These are phyloP conservation scores for Fusarium transvaalense DNA, from an alignment of 2,329 filamentous ascomycete genomes.

Conservation along the genomic window DNA sequence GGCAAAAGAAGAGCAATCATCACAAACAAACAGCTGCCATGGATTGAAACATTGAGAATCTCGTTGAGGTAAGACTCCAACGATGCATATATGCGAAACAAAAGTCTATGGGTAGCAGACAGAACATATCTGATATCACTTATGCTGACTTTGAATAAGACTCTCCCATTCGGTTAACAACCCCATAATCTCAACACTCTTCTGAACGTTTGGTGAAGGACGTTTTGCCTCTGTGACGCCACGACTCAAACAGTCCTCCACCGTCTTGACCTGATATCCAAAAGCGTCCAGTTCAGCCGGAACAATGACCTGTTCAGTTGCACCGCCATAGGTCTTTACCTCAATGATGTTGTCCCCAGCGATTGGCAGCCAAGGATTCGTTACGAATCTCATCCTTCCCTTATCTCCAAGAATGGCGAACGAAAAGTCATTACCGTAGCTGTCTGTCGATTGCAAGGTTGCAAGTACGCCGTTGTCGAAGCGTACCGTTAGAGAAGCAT, in stretches of 20 bases:
- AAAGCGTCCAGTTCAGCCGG: neutral
- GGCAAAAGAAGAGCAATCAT: neutral
- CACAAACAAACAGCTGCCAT: neutral
- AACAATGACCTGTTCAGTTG: neutral
- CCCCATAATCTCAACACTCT: constrained; percentile 23
- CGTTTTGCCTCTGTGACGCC: neutral
- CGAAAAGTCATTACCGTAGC: constrained; percentile 13
- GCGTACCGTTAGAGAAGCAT: constrained; percentile 16
- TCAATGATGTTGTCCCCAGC: constrained; percentile 18
- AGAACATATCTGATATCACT: neutral
- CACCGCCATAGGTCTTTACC: constrained; percentile 5
- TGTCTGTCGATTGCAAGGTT: constrained; percentile 17
- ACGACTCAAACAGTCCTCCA: constrained; percentile 12
- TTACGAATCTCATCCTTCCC: constrained; percentile 8
- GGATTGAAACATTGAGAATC: neutral
- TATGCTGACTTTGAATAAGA: constrained; percentile 1
- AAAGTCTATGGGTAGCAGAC: neutral
- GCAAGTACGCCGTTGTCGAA: constrained; percentile 13
- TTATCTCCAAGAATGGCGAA: constrained; percentile 10
- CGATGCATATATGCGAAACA: neutral
- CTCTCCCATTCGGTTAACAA: constrained; percentile 19
- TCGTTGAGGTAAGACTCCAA: neutral
- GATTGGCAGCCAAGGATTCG: constrained; percentile 12
- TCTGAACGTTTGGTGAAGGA: constrained; percentile 14
- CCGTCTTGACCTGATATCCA: constrained; percentile 11